These are phyloP conservation scores for Ganoderma boninense DNA, from an alignment of 1,284 basidiomycete species.

Conservation along the genomic window DNA sequence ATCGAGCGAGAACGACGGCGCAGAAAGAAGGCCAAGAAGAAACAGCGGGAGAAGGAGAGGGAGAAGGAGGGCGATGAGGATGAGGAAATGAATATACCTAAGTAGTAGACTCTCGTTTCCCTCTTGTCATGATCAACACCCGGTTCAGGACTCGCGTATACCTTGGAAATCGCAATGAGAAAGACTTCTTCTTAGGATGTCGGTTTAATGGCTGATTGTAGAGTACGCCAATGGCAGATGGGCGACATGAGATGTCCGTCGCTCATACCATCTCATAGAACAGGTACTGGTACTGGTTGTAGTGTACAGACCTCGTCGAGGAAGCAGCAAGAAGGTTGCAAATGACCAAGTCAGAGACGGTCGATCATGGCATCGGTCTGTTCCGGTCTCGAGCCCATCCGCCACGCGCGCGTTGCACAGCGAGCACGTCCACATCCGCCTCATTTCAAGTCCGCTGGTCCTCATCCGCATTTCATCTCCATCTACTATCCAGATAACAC, in stretches of 20 bases:
- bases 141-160: too few relatives aligned
- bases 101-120: not conserved
- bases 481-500: not conserved
- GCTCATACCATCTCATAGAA: too few relatives aligned
- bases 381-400: conserved; percentile 28
- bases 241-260: too few relatives aligned
- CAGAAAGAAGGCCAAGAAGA: conserved; percentile 64
- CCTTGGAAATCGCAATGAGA: too few relatives aligned
- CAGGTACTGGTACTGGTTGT: not conserved
- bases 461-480: conserved; percentile 13
- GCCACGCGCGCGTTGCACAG: conserved; percentile 24
- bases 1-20: conserved; percentile 74
- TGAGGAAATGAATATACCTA: not conserved
- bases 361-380: conserved; percentile 22
- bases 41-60: conserved; percentile 31
- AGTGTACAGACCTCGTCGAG: too few relatives aligned
- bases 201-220: not conserved
- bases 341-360: too few relatives aligned
- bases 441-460: conserved; percentile 2
- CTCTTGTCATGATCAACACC: too few relatives aligned
- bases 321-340: not conserved
- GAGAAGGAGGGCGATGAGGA: conserved; percentile 23
- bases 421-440: conserved; percentile 15
- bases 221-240: not conserved
- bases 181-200: not conserved